Base-by-base conservation (phyloP, 129 eudicot genomes). In the Sambucus nigra region DNA sequence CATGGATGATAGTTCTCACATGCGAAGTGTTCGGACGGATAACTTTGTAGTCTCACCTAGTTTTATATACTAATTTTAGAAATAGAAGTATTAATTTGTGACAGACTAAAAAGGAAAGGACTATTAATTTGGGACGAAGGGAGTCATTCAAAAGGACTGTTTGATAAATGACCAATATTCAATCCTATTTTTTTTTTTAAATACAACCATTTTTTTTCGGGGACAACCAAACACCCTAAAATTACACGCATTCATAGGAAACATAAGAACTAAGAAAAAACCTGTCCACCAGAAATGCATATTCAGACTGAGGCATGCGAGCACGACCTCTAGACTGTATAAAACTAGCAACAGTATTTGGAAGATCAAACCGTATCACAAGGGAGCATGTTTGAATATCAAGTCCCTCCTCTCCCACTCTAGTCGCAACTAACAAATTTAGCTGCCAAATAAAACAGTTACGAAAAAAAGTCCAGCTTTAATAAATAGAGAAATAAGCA, bases 351-450 rank as follows among this genome's bases (percentile, higher is more conserved):
- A 86, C 80, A 31, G 96, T 92, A 67, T 86, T 94, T 32, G 99
- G 99, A 63, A 92, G 96, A 73, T 92, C 96, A 56, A 92, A 92
- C 28, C 99, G 69, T 86, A 92, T 75, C 15, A 92, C 99, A 66
- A 92, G 99, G 80, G 87, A 86, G 66, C 99, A 92, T 53, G 99
- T 92, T 67, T 86, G 99, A 46, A 92, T 92, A 80, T 92, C 99
- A 46, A 92, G 96, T 41, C 99, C 99, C 69, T 92, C 99, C 64
- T 92, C 99, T 4, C 96, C 99, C 25, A 92, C 99, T 75, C 82
- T 92, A 31, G 99, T 92, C 21, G 99, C 99, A 51, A 92, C 78
- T 55, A 92, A 66, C 32, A 92, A 74, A 82, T 92, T 92, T 66
- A 92, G 76, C 99, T 92, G 87, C 67, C 75, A 67, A 46, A 75